phyloP scores from a whole-genome alignment of 2,329 filamentous ascomycete genomes.

The Tympanopsis confertula region DNA sequence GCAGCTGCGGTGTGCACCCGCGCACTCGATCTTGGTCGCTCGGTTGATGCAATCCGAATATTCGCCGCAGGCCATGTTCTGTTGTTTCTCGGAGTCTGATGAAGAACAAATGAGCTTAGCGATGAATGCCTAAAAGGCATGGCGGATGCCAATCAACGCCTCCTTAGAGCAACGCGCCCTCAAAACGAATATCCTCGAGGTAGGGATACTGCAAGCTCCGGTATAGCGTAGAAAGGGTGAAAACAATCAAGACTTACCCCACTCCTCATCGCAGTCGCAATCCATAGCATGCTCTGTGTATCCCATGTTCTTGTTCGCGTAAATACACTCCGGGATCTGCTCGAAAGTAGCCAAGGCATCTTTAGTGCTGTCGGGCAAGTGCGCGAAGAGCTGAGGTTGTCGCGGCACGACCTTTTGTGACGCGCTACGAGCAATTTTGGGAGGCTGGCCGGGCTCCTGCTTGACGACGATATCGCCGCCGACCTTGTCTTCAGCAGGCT shows the following conservation, averaged over 20 bases:
- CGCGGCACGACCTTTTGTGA: conserved; percentile 58
- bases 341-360: conserved; percentile 70
- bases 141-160: too few relatives aligned
- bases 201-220: too few relatives aligned
- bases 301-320: conserved; percentile 83
- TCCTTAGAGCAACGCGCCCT: conserved; percentile 12
- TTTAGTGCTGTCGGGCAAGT: conserved; percentile 67
- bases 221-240: conserved; percentile 13
- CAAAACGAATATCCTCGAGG: conserved; percentile 32
- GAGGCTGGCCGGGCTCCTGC: conserved; percentile 39
- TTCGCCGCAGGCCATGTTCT: conserved; percentile 82
- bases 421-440: conserved; percentile 62
- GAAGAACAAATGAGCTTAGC: conserved; percentile 7
- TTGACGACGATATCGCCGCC: conserved; percentile 34
- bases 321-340: conserved; percentile 74
- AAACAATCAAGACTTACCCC: conserved; percentile 57
- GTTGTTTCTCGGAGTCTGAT: conserved; percentile 38
- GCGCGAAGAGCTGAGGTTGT: conserved; percentile 54
- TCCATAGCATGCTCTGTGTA: conserved; percentile 83
- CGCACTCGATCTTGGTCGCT: conserved; percentile 94
- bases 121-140: conserved; percentile 5
- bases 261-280: conserved; percentile 90
- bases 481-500: conserved; percentile 31
- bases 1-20: conserved; percentile 72
- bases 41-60: conserved; percentile 98